A percentile compares a stretch with the other conserved stretches of the same genome.
These are phyloP conservation scores for Paecilomyces variotii DNA, from an alignment of 2,329 filamentous ascomycete genomes.

Conservation along the genomic window DNA sequence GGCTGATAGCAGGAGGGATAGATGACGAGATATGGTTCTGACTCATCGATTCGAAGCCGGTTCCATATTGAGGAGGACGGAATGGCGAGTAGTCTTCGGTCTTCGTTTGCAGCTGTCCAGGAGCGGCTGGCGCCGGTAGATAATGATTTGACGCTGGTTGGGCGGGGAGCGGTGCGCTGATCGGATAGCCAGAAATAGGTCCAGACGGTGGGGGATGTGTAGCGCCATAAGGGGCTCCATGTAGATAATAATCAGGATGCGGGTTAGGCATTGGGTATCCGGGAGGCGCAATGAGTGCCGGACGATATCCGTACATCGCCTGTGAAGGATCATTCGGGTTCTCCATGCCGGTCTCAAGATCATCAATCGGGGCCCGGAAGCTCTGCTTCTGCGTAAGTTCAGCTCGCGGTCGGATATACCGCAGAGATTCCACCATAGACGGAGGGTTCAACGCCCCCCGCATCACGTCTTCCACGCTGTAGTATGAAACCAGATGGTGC, in stretches of 20 bases:
- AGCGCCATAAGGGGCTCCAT: constrained; percentile 22
- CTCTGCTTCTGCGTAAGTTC: constrained; percentile 56
- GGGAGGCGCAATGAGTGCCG: constrained; percentile 26
- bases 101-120: constrained; percentile 24
- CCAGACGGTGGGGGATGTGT: constrained; percentile 27
- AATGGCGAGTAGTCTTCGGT: constrained; percentile 30
- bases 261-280: constrained; percentile 27
- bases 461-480: constrained; percentile 72
- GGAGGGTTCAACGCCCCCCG: constrained; percentile 53
- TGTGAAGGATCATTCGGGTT: constrained; percentile 31
- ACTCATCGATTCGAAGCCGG: constrained; percentile 27
- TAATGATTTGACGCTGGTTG: constrained; percentile 31
- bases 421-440: constrained; percentile 44
- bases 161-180: constrained; percentile 23
- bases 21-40: constrained; percentile 26
- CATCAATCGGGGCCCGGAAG: constrained; percentile 59
- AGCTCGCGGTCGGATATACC: constrained; percentile 45
- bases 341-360: constrained; percentile 42
- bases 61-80: constrained; percentile 24
- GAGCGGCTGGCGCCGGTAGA: constrained; percentile 23
- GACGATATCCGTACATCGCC: constrained; percentile 34
- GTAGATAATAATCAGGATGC: constrained; percentile 30
- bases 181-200: constrained; percentile 26
- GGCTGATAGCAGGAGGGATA: constrained; percentile 23
- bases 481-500: constrained; percentile 86